Evolutionary conservation across 352 stramenopile species (phyloP).

Genomic region (Phytopythium mirpurense): DNA sequence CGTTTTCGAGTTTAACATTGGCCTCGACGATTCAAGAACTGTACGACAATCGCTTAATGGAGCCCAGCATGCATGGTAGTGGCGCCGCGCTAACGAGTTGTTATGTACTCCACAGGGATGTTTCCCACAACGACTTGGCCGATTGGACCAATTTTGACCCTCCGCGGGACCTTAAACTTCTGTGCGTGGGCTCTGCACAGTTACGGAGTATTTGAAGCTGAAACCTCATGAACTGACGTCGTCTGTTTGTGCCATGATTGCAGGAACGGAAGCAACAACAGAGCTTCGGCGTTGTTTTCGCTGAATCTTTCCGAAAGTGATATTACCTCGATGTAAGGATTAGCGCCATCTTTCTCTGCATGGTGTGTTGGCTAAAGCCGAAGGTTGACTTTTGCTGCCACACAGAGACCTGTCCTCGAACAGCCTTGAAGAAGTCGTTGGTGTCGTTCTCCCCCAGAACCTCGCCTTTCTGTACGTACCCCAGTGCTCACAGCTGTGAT

Average conservation of each 20-base stretch:
- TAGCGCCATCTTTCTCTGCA: background rate
- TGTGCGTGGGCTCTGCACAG: conserved; percentile 9
- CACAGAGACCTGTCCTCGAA: conserved; percentile 30
- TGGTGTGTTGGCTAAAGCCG: background rate
- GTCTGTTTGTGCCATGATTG: background rate
- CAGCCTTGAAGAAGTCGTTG: conserved; percentile 18
- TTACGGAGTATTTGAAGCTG: too few species aligned
- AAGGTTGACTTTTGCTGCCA: conserved; percentile 9
- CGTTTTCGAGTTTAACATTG: conserved; percentile 18
- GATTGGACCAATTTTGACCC: conserved; percentile 23
- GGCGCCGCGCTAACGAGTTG: background rate
- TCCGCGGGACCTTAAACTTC: conserved; percentile 20
- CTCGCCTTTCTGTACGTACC: conserved; percentile 17
- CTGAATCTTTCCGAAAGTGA: conserved; percentile 20
- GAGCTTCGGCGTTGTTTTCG: conserved; percentile 13
- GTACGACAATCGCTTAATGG: conserved; percentile 6
- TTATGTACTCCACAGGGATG: conserved; percentile 10
- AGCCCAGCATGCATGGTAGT: too few species aligned
- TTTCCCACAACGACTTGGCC: conserved; percentile 23
- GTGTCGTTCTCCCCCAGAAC: conserved; percentile 23
- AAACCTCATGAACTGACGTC: too few species aligned
- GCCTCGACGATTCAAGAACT: conserved; percentile 20
- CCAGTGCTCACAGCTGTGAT: background rate
- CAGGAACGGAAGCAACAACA: conserved; percentile 30
- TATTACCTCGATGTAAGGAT: conserved; percentile 23